Evolutionary conservation across 371 early-diverging fungal species (phyloP), one percentile per base, ranked within the genome.

Genomic region (Lichtheimia corymbifera): DNA sequence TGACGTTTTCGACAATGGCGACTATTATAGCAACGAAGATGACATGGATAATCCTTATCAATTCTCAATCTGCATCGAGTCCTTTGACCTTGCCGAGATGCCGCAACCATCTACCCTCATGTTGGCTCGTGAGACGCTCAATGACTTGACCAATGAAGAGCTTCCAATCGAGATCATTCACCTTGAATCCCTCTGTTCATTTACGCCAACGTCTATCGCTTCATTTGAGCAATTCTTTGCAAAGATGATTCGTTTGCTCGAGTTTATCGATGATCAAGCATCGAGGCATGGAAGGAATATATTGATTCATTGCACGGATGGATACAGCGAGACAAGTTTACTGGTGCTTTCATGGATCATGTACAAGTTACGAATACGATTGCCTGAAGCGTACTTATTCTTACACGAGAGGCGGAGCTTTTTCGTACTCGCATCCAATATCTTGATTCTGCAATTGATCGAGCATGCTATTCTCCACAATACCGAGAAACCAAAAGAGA

Each of bases 231-330:
- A 51, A 13, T 76, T 81, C 43, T 68, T 58, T 41, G 51, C 55
- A 1, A 62, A 66, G 0, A 42, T 81, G 2, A 27, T 63, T 1
- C 62, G 59, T n/a, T 42, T 88, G 53, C 53, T 82, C 56, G 59
- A 53, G 27, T 72, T 80, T 63, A 70, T 84, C 59, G 68, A 73
- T 25, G 63, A 71, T 20, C 74, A 80, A 62, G 56, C 69, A n/a
- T 59, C 55, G 0, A 22, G 56, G 4, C 47, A 42, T 18, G 65
- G 74, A 11, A 72, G 82, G 4, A 70, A 65, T 4, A 77, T 84
- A 7, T 59, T 88, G 35, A 79, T 88, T 50, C 84, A 88, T 56
- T 88, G 86, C 47, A 69, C 81, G 2, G 88, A 88, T 50, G 88
- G 86, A 12, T 88, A 88, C 52, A 86, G 85, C 0, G 88, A 88